Conservation (phyloP, 2,329 filamentous ascomycete species). For the Geosmithia morbida region DNA sequence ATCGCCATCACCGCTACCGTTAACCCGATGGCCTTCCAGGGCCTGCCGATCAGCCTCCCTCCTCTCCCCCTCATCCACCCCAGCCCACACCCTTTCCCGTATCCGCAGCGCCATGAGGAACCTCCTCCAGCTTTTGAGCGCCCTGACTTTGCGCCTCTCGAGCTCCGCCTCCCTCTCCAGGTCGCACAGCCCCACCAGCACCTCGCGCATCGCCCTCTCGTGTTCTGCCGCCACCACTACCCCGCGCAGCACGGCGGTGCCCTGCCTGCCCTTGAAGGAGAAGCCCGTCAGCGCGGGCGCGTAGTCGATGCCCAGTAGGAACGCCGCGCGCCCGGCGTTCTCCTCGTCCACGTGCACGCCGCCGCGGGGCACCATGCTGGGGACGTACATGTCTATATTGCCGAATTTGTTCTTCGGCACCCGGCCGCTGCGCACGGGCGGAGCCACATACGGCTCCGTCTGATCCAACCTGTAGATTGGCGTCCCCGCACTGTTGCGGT, state of each 20-base stretch:
- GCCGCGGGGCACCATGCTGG: conserved; percentile 76
- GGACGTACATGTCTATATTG: conserved; percentile 87
- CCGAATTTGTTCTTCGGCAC: conserved; percentile 88
- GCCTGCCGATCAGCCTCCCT: conserved; percentile 20
- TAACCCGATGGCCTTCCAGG: not conserved
- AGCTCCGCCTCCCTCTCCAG: conserved; percentile 49
- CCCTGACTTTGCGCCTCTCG: conserved; percentile 59
- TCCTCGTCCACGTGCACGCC: conserved; percentile 55
- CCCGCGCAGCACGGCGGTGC: conserved; percentile 70
- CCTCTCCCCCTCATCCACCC: conserved; percentile 33
- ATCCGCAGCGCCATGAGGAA: conserved; percentile 69
- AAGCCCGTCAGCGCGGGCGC: conserved; percentile 86
- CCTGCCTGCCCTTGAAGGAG: conserved; percentile 70
- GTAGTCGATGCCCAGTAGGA: conserved; percentile 66
- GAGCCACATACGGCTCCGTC: conserved; percentile 60
- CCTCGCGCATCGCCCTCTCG: conserved; percentile 55
- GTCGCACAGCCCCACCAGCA: conserved; percentile 53
- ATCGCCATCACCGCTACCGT: not conserved
- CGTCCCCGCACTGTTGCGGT: conserved; percentile 24
- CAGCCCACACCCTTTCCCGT: conserved; percentile 54
- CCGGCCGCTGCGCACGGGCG: conserved; percentile 58
- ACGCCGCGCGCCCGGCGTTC: conserved; percentile 56
- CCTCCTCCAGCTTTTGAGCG: conserved; percentile 50
- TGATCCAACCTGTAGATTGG: conserved; percentile 49
- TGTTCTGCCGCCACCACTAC: conserved; percentile 62